Evolutionary conservation across 768 basidiomycete species (phyloP), one percentile per base, ranked within the genome.

Genomic region (Collybiopsis luxurians): DNA sequence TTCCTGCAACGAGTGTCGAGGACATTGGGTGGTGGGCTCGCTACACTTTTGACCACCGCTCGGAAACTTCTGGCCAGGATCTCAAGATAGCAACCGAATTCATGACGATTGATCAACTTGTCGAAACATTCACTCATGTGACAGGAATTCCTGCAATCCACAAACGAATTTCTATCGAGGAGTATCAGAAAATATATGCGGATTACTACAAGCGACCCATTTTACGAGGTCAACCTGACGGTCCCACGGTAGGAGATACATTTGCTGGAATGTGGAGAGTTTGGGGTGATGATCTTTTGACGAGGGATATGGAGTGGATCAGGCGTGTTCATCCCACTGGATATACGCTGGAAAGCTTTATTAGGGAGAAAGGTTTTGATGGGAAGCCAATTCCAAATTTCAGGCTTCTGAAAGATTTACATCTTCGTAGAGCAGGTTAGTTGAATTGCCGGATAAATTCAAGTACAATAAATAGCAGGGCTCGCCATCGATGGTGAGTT

Each of bases 181-280:
- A 73, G 49, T 75, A 71, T 70, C 70, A 69, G 49, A 59, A 44
- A 2, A 66, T 67, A 46, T 63, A 73, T 38, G 34, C 50, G 3
- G 62, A 54, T 34, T 64, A 65, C 34, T 66, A 66, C n/a, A 64
- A 73, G 27, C 56, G 60, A 21, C 69, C 71, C 5, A 63, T 75
- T 42, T 74, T 71, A 31, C 67, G 67, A 19, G 67, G 67, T 47
- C 68, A 67, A 3, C 69, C 67, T 17, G 69, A 70, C 46, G 71
- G 68, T 3, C 66, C 66, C 38, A 73, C 70, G n/a, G 65, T 69
- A 23, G 62, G 65, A 45, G 64, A 78, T 66, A 79, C 77, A 63
- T 80, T 80, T 62, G 66, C 66, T 27, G 72, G 69, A 6, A 79
- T 73, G 64, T 81, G 76, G 76, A 68, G 67, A n/a, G 52, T 72